Evolutionary conservation across 345 rosid species (phyloP), one percentile per base, ranked within the genome.

Genomic region (Salix dunnii): DNA sequence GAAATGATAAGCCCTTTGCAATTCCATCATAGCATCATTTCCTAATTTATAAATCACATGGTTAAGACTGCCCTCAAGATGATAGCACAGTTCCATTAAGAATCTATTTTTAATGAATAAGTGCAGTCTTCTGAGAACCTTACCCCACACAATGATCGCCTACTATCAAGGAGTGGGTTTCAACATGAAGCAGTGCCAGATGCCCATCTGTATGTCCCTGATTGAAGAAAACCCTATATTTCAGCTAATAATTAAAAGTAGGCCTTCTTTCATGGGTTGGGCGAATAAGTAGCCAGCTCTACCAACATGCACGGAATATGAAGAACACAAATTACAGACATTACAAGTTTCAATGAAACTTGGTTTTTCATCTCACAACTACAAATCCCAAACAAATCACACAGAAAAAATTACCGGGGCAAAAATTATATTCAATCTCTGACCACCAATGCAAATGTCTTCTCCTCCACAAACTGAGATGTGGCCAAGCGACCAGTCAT

Each of bases 141-240:
- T 89, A 95, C 99, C 99, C 96, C 75, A 95, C 82, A 78, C 97
- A 95, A 78, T 95, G 99, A 82, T 95, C 99, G 67, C 97, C 97
- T 48, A 84, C 94, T 80, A 95, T 86, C 80, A 95, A 82, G 17
- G 97, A 88, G 75, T 80, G 87, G 71, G 97, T 87, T 74, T 82
- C 82, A 79, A 18, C 84, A 85, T 92, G 89, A 72, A 88, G 92
- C 76, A 95, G 85, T 69, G 87, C 96, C 79, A 88, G 70, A 81
- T 95, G 99, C 43, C 99, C 97, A 83, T 95, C 93, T 16, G 97
- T 95, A 78, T 95, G 99, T 76, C 99, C 99, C 97, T 95, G 89
- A 68, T 81, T 78, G 13, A 77, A 68, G 63, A 78, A 73, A 42
- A 73, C 53, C 12, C 30, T 30, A 3, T 12, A 68, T 42, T 28